Conservation (phyloP, 1,139 yeast genomes). For the Kodamaea anthophila region DNA sequence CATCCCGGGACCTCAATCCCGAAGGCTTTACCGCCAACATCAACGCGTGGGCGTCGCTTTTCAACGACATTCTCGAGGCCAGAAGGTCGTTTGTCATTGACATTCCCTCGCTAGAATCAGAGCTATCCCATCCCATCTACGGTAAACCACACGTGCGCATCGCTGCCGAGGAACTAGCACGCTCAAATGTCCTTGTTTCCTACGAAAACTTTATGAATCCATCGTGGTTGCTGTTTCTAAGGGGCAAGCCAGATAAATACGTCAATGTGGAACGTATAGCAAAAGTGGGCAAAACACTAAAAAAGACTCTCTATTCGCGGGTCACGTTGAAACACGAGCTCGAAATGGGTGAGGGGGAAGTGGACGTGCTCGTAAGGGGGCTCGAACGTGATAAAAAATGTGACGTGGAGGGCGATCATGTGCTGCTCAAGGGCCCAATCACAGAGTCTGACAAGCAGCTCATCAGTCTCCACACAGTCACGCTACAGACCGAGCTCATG, state of each 20-base stretch:
- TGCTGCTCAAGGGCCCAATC: conserved; percentile 20
- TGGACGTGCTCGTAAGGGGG: conserved; percentile 21
- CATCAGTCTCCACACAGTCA: conserved; percentile 18
- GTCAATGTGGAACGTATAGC: conserved; percentile 22
- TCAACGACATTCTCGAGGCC: conserved; percentile 18
- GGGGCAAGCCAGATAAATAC: conserved; percentile 17
- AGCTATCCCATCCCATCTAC: conserved; percentile 20
- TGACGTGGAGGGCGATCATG: conserved; percentile 11
- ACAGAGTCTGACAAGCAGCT: conserved; percentile 28
- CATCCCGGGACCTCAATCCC: conserved; percentile 46
- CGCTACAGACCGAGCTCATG: conserved; percentile 16
- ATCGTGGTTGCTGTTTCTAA: conserved; percentile 18
- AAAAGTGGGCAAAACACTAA: no score
- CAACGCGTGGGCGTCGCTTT: conserved; percentile 48
- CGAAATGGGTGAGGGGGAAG: conserved; percentile 17
- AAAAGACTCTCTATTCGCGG: conserved; percentile 15
- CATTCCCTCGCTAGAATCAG: conserved; percentile 16
- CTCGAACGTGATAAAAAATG: conserved; percentile 21
- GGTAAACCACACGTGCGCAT: conserved; percentile 25
- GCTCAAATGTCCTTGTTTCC: conserved; percentile 19
- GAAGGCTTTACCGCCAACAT: conserved; percentile 70
- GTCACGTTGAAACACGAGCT: conserved; percentile 10
- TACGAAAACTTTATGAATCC: conserved; percentile 10
- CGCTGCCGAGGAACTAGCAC: conserved; percentile 23
- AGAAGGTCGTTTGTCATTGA: conserved; percentile 17